Percentiles rank a stretch among this genome's conserved stretches.
phyloP scores from a whole-genome alignment of 345 rosid genomes.

The Salix koriyanagi region DNA sequence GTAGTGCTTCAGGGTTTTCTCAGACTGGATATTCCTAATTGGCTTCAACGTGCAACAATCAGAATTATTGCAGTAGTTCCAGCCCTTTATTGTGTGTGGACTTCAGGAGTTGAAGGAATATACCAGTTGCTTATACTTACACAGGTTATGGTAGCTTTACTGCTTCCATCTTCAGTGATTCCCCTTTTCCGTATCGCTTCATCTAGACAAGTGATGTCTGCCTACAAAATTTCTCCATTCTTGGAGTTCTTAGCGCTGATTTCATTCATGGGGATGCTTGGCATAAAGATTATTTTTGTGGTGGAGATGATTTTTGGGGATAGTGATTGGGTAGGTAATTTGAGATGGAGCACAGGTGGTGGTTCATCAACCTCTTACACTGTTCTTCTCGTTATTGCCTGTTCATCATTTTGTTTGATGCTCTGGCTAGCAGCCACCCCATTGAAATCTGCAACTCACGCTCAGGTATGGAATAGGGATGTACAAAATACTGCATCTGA shows the following conservation, averaged over 20 bases:
- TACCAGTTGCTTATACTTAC: conserved; percentile 76
- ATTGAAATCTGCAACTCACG: conserved; percentile 66
- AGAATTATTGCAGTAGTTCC: conserved; percentile 77
- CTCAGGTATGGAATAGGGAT: conserved; percentile 59
- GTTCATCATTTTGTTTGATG: conserved; percentile 69
- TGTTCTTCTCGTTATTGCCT: conserved; percentile 55
- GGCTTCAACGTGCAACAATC: conserved; percentile 87
- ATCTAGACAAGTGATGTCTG: conserved; percentile 81
- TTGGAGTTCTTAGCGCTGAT: conserved; percentile 60
- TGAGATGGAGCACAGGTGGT: conserved; percentile 64
- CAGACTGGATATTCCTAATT: conserved; percentile 73
- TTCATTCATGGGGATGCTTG: conserved; percentile 66
- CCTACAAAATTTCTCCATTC: conserved; percentile 67
- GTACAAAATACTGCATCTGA: conserved; percentile 32
- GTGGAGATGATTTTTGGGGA: conserved; percentile 83
- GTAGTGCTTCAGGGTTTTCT: conserved; percentile 71
- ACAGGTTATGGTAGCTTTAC: conserved; percentile 77
- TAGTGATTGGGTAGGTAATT: conserved; percentile 85
- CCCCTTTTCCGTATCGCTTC: conserved; percentile 89
- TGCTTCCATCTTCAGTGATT: conserved; percentile 87
- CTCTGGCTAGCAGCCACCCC: conserved; percentile 91
- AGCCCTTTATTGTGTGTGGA: conserved; percentile 83
- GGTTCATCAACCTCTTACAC: conserved; percentile 50
- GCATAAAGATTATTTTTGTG: conserved; percentile 69
- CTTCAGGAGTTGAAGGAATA: conserved; percentile 84